phyloP scores from a whole-genome alignment of 2,329 filamentous ascomycete species.

The Trichoderma sp. region DNA sequence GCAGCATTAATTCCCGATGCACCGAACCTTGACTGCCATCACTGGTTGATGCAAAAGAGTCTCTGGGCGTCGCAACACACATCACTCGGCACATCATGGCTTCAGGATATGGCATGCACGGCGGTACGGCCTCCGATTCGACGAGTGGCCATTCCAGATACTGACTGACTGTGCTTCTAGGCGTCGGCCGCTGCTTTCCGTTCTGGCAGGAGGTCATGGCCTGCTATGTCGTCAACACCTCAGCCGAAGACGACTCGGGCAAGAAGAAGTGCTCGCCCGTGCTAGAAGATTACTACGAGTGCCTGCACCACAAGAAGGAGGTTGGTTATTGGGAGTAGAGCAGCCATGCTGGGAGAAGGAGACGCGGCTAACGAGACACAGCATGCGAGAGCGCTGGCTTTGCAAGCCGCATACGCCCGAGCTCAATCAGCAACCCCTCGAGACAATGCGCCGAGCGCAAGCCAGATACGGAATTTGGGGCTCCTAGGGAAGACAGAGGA shows the following conservation, averaged over 20 bases:
- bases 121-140: constrained; percentile 60
- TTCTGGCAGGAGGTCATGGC: constrained; percentile 99
- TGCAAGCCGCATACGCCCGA: constrained; percentile 86
- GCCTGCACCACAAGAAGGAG: constrained; percentile 98
- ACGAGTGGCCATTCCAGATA: neutral
- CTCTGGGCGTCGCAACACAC: constrained; percentile 34
- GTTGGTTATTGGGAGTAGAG: constrained; percentile 54
- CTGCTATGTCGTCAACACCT: constrained; percentile 95
- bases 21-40: constrained; percentile 22
- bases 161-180: constrained; percentile 45
- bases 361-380: constrained; percentile 45
- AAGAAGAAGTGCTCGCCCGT: constrained; percentile 85
- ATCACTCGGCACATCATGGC: constrained; percentile 60
- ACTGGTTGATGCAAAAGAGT: constrained; percentile 22
- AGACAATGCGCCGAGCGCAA: constrained; percentile 80
- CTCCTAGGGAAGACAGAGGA: constrained; percentile 84
- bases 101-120: constrained; percentile 80
- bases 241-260: constrained; percentile 73
- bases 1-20: constrained; percentile 17
- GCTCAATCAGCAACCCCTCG: constrained; percentile 73
- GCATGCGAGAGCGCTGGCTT: constrained; percentile 75
- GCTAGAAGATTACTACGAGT: constrained; percentile 98
- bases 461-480: constrained; percentile 85
- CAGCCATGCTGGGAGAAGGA: neutral
- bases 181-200: constrained; percentile 84